Conservation (phyloP, 257 asterid genomes). For the Agastache rugosa region DNA sequence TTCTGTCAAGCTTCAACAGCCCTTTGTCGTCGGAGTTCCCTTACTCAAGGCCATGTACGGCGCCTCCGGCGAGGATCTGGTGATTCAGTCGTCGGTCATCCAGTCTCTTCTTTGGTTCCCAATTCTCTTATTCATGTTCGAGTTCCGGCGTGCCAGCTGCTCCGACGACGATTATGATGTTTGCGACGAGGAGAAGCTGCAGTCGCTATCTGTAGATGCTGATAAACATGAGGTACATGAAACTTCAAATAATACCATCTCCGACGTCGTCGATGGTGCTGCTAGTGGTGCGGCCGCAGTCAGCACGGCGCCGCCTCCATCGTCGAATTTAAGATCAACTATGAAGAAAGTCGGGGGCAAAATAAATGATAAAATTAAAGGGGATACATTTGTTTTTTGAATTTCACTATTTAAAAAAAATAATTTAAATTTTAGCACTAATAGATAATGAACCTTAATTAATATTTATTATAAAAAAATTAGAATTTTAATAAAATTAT, state of each 20-base stretch:
- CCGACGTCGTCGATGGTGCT: background rate
- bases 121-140: constrained; percentile 36
- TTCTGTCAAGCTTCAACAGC: constrained; percentile 60
- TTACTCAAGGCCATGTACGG: constrained; percentile 78
- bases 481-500: no score
- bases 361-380: no score
- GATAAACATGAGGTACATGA: background rate
- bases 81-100: constrained; percentile 65
- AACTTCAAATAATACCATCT: background rate
- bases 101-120: constrained; percentile 73
- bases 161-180: background rate
- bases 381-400: no score
- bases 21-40: constrained; percentile 75
- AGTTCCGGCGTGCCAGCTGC: constrained; percentile 40
- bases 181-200: background rate
- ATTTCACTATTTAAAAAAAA: no score
- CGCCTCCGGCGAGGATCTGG: constrained; percentile 55
- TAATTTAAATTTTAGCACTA: no score
- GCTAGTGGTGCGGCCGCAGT: background rate
- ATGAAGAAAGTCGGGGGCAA: constrained; percentile 50
- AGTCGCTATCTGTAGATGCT: background rate
- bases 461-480: no score
- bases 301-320: background rate
- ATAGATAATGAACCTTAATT: no score
- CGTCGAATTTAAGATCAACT: constrained; percentile 35